phyloP scores from a whole-genome alignment of 2,329 filamentous ascomycete species.

The Clonostachys sp. region DNA sequence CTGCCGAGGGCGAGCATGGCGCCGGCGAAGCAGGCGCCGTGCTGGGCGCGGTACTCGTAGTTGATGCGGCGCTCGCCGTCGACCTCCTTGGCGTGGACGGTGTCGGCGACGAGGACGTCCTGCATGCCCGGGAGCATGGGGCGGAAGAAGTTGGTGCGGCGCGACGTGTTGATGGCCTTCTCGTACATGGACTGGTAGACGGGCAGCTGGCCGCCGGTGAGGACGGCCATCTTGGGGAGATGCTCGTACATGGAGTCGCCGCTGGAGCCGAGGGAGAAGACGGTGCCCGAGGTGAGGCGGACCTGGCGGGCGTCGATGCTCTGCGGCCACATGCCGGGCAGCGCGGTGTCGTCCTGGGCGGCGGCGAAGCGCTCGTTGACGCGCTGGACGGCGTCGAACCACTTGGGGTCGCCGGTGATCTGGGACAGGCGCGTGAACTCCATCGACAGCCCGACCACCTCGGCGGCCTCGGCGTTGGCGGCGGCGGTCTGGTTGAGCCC shows the following conservation, averaged over 20 bases:
- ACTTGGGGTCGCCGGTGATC: constrained; percentile 74
- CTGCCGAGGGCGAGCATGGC: constrained; percentile 66
- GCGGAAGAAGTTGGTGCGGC: constrained; percentile 70
- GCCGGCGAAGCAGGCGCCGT: constrained; percentile 65
- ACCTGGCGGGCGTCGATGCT: constrained; percentile 55
- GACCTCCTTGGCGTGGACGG: constrained; percentile 40
- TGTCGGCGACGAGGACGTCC: constrained; percentile 72
- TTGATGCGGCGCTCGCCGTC: constrained; percentile 35
- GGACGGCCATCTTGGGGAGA: constrained; percentile 62
- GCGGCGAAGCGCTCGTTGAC: constrained; percentile 77
- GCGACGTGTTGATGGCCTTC: constrained; percentile 60
- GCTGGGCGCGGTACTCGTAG: constrained; percentile 51
- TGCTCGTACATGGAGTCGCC: constrained; percentile 70
- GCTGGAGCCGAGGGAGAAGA: constrained; percentile 57
- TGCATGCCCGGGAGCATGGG: constrained; percentile 65
- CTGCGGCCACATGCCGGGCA: constrained; percentile 78
- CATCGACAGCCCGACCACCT: constrained; percentile 75
- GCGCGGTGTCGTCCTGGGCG: constrained; percentile 63
- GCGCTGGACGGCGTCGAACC: constrained; percentile 85
- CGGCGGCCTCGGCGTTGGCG: constrained; percentile 53
- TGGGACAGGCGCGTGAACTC: constrained; percentile 90
- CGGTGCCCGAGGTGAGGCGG: constrained; percentile 24
- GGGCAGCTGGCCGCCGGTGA: constrained; percentile 68
- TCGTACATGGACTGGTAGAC: constrained; percentile 74
- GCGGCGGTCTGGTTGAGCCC: constrained; percentile 41